Base-by-base conservation (phyloP, 306 rosid species). In the Lathyrus aphaca region DNA sequence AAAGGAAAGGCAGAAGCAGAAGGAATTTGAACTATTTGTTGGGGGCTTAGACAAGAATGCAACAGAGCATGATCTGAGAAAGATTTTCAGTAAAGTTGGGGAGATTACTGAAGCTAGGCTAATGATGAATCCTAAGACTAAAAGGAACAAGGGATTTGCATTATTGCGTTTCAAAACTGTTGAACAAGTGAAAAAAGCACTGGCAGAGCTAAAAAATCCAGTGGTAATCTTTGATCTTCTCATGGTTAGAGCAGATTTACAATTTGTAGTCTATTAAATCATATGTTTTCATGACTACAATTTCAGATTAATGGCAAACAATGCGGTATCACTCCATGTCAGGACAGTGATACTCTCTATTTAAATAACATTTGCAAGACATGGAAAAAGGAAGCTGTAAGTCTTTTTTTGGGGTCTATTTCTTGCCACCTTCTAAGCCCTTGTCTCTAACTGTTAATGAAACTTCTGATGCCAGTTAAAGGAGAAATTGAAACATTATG, bases 301-400 rank as follows among this genome's bases (percentile, higher is more conserved):
- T 87, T 88, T 83, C 96, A 95, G 99, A 91, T 95, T 56, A 87
- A 91, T 79, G 99, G 97, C 68, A 95, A 95, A 87, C 90, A 83
- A 45, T 95, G 99, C 64, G 92, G 99, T 82, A 96, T 89, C 54
- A 79, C 95, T 64, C 89, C 95, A 43, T 82, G 95, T 81, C 95
- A 86, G 75, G 95, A 87, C 78, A 84, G 82, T 17, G 96, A 95
- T 66, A 91, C 99, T 38, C 91, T 95, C 29, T 89, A 87, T 78
- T 74, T 95, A 81, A 97, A 95, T 68, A 91, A 95, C 83, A 95
- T 95, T 69, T 87, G 95, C 96, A 87, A 87, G 91, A 71, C 91
- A 44, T 95, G 99, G 99, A 87, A 85, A 65, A 86, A 84, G 82
- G 95, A 91, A 73, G 87, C 92, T 69, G 99, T 94, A 91, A 91